These are phyloP conservation scores for Trichoderma citrinoviride DNA, from an alignment of 2,329 filamentous ascomycete species.

Conservation along the genomic window DNA sequence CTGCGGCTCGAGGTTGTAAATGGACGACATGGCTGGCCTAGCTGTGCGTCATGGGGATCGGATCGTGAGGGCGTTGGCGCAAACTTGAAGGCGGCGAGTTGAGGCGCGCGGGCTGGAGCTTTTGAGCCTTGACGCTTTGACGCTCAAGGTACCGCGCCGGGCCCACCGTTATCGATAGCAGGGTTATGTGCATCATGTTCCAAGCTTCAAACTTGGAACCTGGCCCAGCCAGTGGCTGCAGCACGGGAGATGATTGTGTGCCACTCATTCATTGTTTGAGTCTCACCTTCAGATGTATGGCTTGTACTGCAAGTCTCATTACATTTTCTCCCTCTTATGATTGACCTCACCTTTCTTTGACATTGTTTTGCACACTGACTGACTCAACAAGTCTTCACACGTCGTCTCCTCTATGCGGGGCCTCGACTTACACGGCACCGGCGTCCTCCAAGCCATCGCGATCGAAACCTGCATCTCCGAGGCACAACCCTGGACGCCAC, in stretches of 20 bases:
- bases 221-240: too few relatives aligned
- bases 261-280: background rate
- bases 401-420: too few relatives aligned
- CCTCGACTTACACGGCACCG: too few relatives aligned
- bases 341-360: too few relatives aligned
- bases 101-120: slow-evolving; percentile 6
- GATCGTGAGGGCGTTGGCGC: background rate
- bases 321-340: too few relatives aligned
- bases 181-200: background rate
- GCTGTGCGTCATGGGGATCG: background rate
- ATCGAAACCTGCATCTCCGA: too few relatives aligned
- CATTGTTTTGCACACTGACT: too few relatives aligned
- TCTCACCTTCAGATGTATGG: background rate
- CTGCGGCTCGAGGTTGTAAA: slow-evolving; percentile 93
- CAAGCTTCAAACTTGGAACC: too few relatives aligned
- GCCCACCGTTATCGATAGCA: slow-evolving; percentile 16
- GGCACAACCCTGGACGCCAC: too few relatives aligned
- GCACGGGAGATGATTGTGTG: background rate
- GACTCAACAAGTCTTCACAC: too few relatives aligned
- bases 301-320: background rate
- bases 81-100: background rate
- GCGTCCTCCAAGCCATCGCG: too few relatives aligned
- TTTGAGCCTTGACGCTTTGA: slow-evolving; percentile 1
- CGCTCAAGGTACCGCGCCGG: slow-evolving; percentile 1
- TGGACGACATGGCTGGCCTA: slow-evolving; percentile 65